Evolutionary conservation across 148 eudicot genomes (phyloP), one percentile per base, ranked within the genome.

Genomic region (Silene latifolia): DNA sequence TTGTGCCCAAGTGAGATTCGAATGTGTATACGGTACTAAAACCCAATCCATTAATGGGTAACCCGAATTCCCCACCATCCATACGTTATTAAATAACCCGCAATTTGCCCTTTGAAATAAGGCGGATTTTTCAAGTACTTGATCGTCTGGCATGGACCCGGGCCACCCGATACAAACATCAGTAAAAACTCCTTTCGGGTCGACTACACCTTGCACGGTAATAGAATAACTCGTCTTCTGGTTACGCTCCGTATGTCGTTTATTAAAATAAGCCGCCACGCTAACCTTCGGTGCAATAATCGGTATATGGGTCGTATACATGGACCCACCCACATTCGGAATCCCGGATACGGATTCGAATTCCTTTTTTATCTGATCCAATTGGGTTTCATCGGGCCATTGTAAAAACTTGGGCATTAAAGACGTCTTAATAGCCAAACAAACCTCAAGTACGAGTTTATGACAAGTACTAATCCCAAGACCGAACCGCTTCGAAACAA

Each of bases 111-210:
- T 70, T 59, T 88, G 83, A 7, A 8, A 85, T 0, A 91, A 67
- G 0, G 90, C 87, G 0, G 97, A 91, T 47, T 87, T 77, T 15
- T 89, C 92, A 4, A 91, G 60, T 0, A 91, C 85, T 23, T 84
- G 71, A 0, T 89, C 97, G 14, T 91, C 90, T 15, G 88, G 47
- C 90, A 89, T 82, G 0, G 97, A 89, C 0, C 97, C 97, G 0
- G 97, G 97, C 87, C 90, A 89, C 0, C 97, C 97, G 18, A 91
- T 87, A 48, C 90, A 85, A 11, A 88, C 85, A 69, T 91, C 97
- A 0, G 87, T 88, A 20, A 91, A 89, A 0, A 87, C 68, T 1
- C 97, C 97, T 0, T 79, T 80, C 0, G 83, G 73, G 67, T 91
- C 89, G 0, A 91, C 97, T 4, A 88, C 90, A 0, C 97, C 97